Evolutionary conservation across 305 asterid genomes (phyloP), one percentile per base, ranked within the genome.

Genomic region (Fraxinus sp.): DNA sequence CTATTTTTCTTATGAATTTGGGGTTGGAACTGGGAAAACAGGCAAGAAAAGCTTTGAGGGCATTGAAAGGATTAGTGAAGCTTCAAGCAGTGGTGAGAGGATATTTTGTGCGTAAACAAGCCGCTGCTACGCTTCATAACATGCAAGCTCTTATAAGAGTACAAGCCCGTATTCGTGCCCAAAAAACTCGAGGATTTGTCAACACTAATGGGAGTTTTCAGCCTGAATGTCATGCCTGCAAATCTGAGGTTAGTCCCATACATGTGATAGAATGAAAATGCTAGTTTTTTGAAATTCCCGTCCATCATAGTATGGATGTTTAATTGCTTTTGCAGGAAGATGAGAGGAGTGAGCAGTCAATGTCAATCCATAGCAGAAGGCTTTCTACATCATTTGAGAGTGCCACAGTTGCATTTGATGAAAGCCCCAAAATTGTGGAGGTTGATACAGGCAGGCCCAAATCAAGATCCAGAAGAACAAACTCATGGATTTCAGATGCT

Each of bases 361-460:
- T 86, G 7, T 78, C 89, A 74, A 28, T 83, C 44, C 91, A 86
- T 37, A 87, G 91, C 86, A 83, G 89, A 37, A 88, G 89, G 86
- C 89, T 87, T 13, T 88, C 93, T 0, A 84, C 90, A 5, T 86
- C 94, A 7, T 86, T 87, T 39, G 97, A 88, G 1, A 76, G 86
- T 8, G 82, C 86, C 1, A 73, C 72, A 0, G 77, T 83, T 22
- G 20, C 87, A 55, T 76, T 84, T 32, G 94, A 92, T 20, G 95
- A 93, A 57, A 88, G 87, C 94, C 90, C 95, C 22, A 95, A 94
- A 80, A 94, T 93, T 79, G 93, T 95, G 55, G 98, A 94, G 74
- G 88, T 95, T 16, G 99, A 95, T 4, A 90, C 92, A 4, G 97
- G 93, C 81, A 78, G 90, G 80, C 88, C 93, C 36, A 89, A 84